A percentile compares a stretch with the other conserved stretches of the same genome.
Conservation (phyloP, 2,329 filamentous ascomycete species). For the Capronia coronata region DNA sequence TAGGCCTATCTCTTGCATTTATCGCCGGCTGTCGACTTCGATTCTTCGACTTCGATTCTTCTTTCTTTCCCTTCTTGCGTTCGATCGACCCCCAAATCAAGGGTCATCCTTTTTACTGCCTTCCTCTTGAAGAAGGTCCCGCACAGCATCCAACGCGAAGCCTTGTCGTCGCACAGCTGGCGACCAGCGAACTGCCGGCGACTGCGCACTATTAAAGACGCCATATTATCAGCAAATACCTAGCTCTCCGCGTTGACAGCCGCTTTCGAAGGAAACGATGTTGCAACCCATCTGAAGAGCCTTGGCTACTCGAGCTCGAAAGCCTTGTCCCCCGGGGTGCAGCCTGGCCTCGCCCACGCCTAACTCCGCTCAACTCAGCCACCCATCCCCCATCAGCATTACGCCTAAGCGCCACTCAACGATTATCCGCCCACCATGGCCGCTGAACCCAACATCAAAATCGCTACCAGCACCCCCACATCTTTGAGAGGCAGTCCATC, state of each 20-base stretch:
- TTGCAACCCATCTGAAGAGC: conserved; percentile 2
- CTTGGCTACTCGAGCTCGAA: conserved; percentile 11
- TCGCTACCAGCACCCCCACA: conserved; percentile 17
- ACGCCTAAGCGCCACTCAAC: conserved; percentile 8
- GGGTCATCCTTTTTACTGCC: no score
- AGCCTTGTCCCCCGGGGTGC: conserved; percentile 18
- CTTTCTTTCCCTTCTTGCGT: neutral
- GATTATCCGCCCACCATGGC: conserved; percentile 17
- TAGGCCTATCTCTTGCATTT: neutral
- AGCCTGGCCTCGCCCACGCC: conserved; percentile 15
- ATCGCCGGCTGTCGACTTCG: neutral
- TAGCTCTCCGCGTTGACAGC: neutral
- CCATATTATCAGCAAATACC: neutral
- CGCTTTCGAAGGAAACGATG: conserved; percentile 3
- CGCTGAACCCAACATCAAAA: conserved; percentile 22
- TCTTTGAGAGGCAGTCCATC: conserved; percentile 26
- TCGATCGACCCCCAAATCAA: no score
- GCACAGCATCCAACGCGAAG: neutral
- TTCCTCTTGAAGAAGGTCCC: no score
- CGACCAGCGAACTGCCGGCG: neutral
- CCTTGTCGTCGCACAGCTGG: neutral
- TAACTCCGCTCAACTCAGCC: conserved; percentile 20
- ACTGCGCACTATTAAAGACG: neutral
- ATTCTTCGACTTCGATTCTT: neutral
- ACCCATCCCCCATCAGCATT: conserved; percentile 2